Evolutionary conservation across 148 eudicot genomes (phyloP).

Genomic region (Camellia japonica): DNA sequence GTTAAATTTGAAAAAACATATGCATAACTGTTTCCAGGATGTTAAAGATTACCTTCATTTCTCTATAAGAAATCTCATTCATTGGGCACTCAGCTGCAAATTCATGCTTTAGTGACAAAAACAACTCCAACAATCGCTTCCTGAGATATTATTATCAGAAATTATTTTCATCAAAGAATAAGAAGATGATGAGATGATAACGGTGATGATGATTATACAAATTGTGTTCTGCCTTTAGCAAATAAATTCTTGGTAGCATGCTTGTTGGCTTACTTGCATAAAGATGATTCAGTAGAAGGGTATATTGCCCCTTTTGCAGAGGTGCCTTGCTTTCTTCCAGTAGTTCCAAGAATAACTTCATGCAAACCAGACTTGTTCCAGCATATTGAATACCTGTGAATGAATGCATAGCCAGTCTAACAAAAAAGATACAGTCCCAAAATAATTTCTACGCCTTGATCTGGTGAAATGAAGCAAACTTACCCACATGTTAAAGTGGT

Average conservation of each 20-base stretch:
- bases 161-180: not conserved
- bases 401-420: conserved; percentile 10
- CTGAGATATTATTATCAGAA: conserved; percentile 32
- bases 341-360: conserved; percentile 88
- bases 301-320: conserved; percentile 79
- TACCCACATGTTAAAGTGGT: conserved; percentile 89
- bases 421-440: not conserved
- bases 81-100: conserved; percentile 18
- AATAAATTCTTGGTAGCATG: not conserved
- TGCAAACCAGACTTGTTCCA: conserved; percentile 83
- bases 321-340: conserved; percentile 96
- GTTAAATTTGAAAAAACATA: conserved; percentile 1
- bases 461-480: conserved; percentile 20
- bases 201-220: too few relatives aligned
- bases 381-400: conserved; percentile 69
- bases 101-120: conserved; percentile 46
- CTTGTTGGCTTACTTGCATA: conserved; percentile 72
- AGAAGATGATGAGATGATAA: not conserved
- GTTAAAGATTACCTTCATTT: conserved; percentile 59
- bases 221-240: not conserved
- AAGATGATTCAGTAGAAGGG: conserved; percentile 77
- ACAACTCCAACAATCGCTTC: conserved; percentile 75
- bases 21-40: not conserved
- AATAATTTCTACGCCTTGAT: conserved; percentile 4
- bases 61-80: conserved; percentile 45